These are phyloP conservation scores for Echeveria elegans DNA, from an alignment of 164 flowering plant genomes.

Conservation along the genomic window DNA sequence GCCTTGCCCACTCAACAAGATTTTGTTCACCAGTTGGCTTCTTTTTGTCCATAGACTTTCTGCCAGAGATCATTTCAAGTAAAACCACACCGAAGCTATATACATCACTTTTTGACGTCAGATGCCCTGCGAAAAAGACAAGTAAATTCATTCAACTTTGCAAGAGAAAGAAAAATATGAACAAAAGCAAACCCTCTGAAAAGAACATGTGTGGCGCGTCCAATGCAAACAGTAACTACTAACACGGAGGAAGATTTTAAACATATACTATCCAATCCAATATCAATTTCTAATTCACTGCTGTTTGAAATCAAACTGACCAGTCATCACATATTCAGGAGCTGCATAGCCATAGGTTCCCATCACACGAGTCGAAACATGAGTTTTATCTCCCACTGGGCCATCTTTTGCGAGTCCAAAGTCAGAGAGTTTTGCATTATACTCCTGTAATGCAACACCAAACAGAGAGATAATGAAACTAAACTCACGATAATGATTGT, in stretches of 20 bases:
- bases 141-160: not conserved
- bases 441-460: not conserved
- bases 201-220: not conserved
- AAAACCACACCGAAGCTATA: not conserved
- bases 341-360: constrained; percentile 3
- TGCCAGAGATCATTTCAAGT: not conserved
- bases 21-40: not conserved
- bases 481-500: not conserved
- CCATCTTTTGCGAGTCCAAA: constrained; percentile 4
- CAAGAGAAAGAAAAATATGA: not conserved
- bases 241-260: not conserved
- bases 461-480: not conserved
- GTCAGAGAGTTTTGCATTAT: not conserved
- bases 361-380: constrained; percentile 1
- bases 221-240: not conserved
- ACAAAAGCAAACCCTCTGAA: not conserved
- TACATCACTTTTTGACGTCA: not conserved
- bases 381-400: not conserved
- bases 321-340: constrained; percentile 5
- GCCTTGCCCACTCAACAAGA: not conserved
- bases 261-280: not conserved
- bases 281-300: no score
- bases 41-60: not conserved
- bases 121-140: not conserved
- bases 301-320: not conserved